Evolutionary conservation across 768 basidiomycete genomes (phyloP).

Genomic region (Trametes gibbosa): DNA sequence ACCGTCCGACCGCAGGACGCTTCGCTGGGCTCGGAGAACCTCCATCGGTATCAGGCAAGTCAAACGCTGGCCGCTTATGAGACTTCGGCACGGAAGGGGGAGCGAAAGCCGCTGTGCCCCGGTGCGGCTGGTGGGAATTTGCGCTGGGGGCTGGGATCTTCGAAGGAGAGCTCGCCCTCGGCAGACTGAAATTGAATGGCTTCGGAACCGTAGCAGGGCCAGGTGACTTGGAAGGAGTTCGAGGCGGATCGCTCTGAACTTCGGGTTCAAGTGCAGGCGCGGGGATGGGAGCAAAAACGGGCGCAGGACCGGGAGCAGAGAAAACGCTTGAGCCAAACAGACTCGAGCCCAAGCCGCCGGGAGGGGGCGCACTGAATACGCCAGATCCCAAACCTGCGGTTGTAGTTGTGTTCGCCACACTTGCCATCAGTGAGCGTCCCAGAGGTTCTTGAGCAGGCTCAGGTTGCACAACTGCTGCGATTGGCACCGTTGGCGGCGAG

Average conservation of each 20-base stretch:
- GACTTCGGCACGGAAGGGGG: slow-evolving; percentile 53
- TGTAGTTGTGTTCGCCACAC: slow-evolving; percentile 9
- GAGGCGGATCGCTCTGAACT: slow-evolving; percentile 21
- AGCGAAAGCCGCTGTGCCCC: slow-evolving; percentile 62
- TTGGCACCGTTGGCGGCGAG: neutral
- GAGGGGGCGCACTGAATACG: neutral
- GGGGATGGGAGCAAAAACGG: too few species aligned
- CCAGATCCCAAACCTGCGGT: neutral
- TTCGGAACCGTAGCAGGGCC: slow-evolving; percentile 22
- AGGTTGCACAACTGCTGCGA: neutral
- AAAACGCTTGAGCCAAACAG: slow-evolving; percentile 2
- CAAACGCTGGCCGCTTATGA: slow-evolving; percentile 39
- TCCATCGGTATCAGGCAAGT: slow-evolving; percentile 23
- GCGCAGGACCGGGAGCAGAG: neutral
- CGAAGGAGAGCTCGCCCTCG: slow-evolving; percentile 31
- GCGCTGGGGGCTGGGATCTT: slow-evolving; percentile 34
- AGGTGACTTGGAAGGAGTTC: slow-evolving; percentile 22
- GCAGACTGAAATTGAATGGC: slow-evolving; percentile 35
- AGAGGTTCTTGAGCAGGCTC: neutral
- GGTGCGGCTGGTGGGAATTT: slow-evolving; percentile 12
- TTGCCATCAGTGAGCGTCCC: neutral
- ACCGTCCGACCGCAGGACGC: slow-evolving; percentile 35
- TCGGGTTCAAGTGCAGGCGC: neutral
- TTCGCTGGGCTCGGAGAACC: slow-evolving; percentile 51
- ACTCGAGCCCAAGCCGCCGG: neutral